These are phyloP conservation scores for Eimeria maxima DNA, from an alignment of 169 alveolate species.

Conservation along the genomic window DNA sequence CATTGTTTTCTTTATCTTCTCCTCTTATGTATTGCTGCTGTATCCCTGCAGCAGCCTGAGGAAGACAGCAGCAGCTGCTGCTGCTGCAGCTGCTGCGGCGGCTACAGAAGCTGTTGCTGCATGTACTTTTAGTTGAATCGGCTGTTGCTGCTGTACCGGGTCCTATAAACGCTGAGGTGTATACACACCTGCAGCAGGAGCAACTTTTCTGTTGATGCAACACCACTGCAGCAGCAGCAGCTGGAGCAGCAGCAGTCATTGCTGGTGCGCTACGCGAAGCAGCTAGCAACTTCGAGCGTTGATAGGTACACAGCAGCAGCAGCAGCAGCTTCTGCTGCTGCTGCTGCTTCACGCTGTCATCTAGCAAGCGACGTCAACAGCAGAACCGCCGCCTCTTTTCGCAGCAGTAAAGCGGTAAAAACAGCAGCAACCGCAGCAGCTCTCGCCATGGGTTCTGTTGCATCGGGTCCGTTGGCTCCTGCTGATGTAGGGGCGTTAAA, in stretches of 20 bases:
- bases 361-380: neutral
- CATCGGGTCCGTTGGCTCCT: conserved; percentile 19
- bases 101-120: conserved; percentile 30
- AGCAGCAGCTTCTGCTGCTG: conserved; percentile 56
- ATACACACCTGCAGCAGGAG: conserved; percentile 12
- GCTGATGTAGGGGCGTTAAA: neutral
- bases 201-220: neutral
- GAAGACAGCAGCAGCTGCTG: conserved; percentile 58
- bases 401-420: neutral
- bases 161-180: neutral
- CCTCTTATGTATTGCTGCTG: neutral
- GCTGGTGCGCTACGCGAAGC: neutral
- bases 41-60: conserved; percentile 15
- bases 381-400: conserved; percentile 3
- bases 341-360: neutral
- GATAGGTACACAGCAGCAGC: neutral
- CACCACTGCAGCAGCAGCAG: conserved; percentile 1
- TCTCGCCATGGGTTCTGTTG: neutral
- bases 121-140: neutral
- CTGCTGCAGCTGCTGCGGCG: neutral
- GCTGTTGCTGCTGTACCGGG: neutral
- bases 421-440: conserved; percentile 31
- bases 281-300: neutral
- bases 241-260: conserved; percentile 16
- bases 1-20: neutral